phyloP scores from a whole-genome alignment of 148 eudicot species.

The Camellia granthamiana region DNA sequence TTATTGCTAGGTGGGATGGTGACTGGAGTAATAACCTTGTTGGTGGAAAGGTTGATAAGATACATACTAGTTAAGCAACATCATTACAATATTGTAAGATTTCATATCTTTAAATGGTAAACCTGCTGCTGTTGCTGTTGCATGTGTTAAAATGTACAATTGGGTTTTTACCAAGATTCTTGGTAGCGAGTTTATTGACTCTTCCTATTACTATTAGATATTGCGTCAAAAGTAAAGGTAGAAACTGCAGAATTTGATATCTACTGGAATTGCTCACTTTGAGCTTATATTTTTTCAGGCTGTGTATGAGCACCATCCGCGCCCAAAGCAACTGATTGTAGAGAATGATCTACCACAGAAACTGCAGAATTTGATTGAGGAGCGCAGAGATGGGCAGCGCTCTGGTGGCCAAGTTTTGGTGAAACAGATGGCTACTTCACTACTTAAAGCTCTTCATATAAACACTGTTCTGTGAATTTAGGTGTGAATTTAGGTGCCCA shows the following conservation, averaged over 20 bases:
- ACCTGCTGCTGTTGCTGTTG: too few relatives aligned
- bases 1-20: neutral
- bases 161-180: neutral
- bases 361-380: slow-evolving; percentile 92
- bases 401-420: slow-evolving; percentile 98
- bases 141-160: neutral
- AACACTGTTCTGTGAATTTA: slow-evolving; percentile 72
- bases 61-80: too few relatives aligned
- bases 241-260: neutral
- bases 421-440: slow-evolving; percentile 98
- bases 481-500: slow-evolving; percentile 30
- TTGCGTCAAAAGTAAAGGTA: neutral
- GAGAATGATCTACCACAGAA: slow-evolving; percentile 95
- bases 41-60: too few relatives aligned
- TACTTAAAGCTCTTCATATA: slow-evolving; percentile 96
- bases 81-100: too few relatives aligned
- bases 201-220: neutral
- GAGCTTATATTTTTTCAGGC: slow-evolving; percentile 47
- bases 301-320: slow-evolving; percentile 98
- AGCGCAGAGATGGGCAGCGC: slow-evolving; percentile 94
- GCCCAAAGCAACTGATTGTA: slow-evolving; percentile 93
- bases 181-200: neutral
- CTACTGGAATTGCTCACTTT: neutral
- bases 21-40: neutral
- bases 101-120: too few relatives aligned